A percentile compares a stretch with the other conserved stretches of the same genome.
These are phyloP conservation scores for Trichoderma sp. DNA, from an alignment of 2,329 filamentous ascomycete genomes.

Conservation along the genomic window DNA sequence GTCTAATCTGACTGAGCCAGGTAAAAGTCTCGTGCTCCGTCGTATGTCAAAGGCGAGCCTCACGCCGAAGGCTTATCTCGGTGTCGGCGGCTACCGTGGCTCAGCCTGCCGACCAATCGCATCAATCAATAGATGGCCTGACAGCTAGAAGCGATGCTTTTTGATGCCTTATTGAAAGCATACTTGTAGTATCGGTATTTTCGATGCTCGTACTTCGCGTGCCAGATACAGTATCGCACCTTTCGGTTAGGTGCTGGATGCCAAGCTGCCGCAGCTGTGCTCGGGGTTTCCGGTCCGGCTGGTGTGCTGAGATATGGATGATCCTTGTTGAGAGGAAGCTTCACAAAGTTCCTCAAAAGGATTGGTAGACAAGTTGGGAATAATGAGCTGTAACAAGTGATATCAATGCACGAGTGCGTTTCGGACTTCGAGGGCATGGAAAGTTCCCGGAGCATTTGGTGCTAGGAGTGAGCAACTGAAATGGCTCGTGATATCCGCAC, in stretches of 20 bases:
- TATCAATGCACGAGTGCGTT: background rate
- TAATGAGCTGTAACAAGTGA: slow-evolving; percentile 10
- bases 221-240: background rate
- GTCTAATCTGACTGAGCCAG: background rate
- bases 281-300: slow-evolving; percentile 10
- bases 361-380: slow-evolving; percentile 2
- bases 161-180: background rate
- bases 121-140: background rate
- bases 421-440: slow-evolving; percentile 11
- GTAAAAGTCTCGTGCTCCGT: slow-evolving; percentile 6
- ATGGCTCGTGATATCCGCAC: background rate
- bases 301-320: slow-evolving; percentile 3
- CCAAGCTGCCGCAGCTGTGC: slow-evolving; percentile 1
- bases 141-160: background rate
- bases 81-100: slow-evolving; percentile 8
- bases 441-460: slow-evolving; percentile 12
- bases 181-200: too few species aligned
- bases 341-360: background rate
- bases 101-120: slow-evolving; percentile 3
- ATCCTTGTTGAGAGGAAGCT: slow-evolving; percentile 5
- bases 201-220: background rate
- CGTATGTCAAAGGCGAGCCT: slow-evolving; percentile 16
- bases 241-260: background rate
- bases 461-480: background rate
- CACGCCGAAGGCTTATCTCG: slow-evolving; percentile 15